Evolutionary conservation across 257 asterid genomes (phyloP).

Genomic region (Misopates orontium): DNA sequence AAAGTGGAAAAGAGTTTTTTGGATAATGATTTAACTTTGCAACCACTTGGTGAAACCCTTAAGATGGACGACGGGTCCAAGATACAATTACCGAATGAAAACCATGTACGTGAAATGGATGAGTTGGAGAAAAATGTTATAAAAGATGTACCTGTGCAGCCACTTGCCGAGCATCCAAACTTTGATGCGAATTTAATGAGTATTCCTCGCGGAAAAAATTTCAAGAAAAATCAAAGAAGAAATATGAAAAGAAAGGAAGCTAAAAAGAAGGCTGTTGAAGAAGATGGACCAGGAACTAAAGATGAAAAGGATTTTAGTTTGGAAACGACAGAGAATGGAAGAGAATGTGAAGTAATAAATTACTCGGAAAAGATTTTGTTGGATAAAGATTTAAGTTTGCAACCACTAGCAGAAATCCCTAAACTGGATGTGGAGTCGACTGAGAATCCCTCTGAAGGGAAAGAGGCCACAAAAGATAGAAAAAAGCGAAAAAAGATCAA

Average conservation of each 20-base stretch:
- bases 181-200: too few relatives aligned
- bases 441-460: conserved; percentile 30
- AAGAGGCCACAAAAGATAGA: conserved; percentile 24
- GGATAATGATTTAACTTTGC: too few relatives aligned
- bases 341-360: conserved; percentile 21
- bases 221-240: neutral
- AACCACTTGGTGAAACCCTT: too few relatives aligned
- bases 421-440: conserved; percentile 24
- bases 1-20: neutral
- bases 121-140: conserved; percentile 16
- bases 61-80: conserved; percentile 21
- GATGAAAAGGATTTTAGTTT: conserved; percentile 29
- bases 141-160: conserved; percentile 9
- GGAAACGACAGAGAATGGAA: conserved; percentile 22
- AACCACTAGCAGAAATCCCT: conserved; percentile 32
- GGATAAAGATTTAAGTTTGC: conserved; percentile 21
- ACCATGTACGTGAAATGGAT: conserved; percentile 4
- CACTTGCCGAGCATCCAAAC: too few relatives aligned
- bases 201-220: too few relatives aligned
- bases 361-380: conserved; percentile 24
- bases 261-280: conserved; percentile 25
- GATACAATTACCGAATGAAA: conserved; percentile 33
- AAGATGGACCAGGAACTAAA: conserved; percentile 28
- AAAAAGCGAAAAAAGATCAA: conserved; percentile 1
- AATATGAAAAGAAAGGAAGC: conserved; percentile 18